These are phyloP conservation scores for Boletellus sp. DNA, from an alignment of 1,284 basidiomycete species.

Conservation along the genomic window DNA sequence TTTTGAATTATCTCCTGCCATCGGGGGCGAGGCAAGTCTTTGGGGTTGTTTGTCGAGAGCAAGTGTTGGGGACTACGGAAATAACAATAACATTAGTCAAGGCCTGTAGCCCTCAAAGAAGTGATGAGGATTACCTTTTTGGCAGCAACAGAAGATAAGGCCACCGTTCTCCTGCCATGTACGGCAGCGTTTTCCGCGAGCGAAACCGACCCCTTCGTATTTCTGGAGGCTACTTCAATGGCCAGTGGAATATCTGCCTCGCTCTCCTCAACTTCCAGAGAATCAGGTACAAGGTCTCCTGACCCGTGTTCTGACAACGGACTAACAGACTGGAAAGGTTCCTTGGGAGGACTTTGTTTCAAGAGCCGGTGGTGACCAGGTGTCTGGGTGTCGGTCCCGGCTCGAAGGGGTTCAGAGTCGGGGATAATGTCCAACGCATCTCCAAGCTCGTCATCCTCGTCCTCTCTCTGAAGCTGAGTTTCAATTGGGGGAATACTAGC, in stretches of 20 bases:
- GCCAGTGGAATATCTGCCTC: constrained; percentile 42
- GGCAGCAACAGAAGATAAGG: constrained; percentile 1
- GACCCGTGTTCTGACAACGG: constrained; percentile 25
- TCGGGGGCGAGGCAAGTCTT: constrained; percentile 8
- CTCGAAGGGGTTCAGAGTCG: constrained; percentile 50
- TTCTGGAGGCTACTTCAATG: constrained; percentile 12
- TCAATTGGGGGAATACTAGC: not conserved
- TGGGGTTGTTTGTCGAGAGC: constrained; percentile 8
- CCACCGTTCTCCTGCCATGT: constrained; percentile 7
- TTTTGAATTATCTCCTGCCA: constrained; percentile 11
- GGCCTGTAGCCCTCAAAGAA: not conserved
- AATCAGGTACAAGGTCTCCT: constrained; percentile 32
- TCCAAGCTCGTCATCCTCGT: constrained; percentile 13
- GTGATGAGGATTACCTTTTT: constrained; percentile 18
- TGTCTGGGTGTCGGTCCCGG: constrained; percentile 9
- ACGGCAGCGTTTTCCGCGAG: constrained; percentile 2
- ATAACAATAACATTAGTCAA: constrained; percentile 8
- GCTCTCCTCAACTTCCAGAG: constrained; percentile 31
- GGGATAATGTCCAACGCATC: constrained; percentile 46
- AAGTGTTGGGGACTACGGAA: constrained; percentile 1
- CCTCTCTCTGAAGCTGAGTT: not conserved
- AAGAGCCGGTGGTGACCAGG: constrained; percentile 4
- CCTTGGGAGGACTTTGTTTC: constrained; percentile 15
- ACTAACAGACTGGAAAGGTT: constrained; percentile 20
- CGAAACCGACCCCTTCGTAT: constrained; percentile 12